phyloP scores from a whole-genome alignment of 2,329 filamentous ascomycete genomes.

The Penicillium crustosum region DNA sequence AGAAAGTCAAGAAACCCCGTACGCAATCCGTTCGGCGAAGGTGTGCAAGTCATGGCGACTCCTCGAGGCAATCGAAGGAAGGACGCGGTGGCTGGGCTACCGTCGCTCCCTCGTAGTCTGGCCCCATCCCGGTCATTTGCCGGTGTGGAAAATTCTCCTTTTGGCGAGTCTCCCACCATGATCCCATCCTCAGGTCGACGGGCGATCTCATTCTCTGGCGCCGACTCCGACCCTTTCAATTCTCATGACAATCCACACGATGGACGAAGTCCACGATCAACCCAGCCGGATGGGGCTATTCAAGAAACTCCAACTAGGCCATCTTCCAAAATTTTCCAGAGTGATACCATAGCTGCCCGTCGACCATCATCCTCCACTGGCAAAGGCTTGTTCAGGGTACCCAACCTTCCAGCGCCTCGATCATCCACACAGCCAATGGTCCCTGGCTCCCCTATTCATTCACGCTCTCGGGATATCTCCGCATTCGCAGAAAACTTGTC shows the following conservation, averaged over 20 bases:
- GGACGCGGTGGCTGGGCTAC: conserved; percentile 29
- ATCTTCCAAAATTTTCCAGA: conserved; percentile 26
- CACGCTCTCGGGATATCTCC: conserved; percentile 20
- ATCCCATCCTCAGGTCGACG: conserved; percentile 36
- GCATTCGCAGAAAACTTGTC: conserved; percentile 2
- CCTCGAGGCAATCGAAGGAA: conserved; percentile 42
- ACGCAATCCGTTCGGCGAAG: conserved; percentile 43
- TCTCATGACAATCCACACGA: conserved; percentile 4
- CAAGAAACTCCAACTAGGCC: conserved; percentile 46
- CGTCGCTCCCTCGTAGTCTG: conserved; percentile 28
- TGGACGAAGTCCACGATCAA: conserved; percentile 3
- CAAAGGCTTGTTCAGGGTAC: conserved; percentile 28
- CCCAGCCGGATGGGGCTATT: conserved; percentile 21
- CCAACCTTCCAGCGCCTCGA: conserved; percentile 28
- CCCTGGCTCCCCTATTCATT: conserved; percentile 32
- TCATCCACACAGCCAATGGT: conserved; percentile 20
- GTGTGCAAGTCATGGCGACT: conserved; percentile 52
- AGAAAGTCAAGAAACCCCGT: conserved; percentile 45
- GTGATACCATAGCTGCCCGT: conserved; percentile 11
- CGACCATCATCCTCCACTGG: conserved; percentile 21
- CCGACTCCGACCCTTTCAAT: conserved; percentile 19
- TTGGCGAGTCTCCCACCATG: conserved; percentile 31
- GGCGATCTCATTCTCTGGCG: conserved; percentile 29
- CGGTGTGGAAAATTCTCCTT: conserved; percentile 29
- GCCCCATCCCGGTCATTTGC: conserved; percentile 31